Evolutionary conservation across 306 rosid species (phyloP), one percentile per base, ranked within the genome.

Genomic region (Castanea crenata): DNA sequence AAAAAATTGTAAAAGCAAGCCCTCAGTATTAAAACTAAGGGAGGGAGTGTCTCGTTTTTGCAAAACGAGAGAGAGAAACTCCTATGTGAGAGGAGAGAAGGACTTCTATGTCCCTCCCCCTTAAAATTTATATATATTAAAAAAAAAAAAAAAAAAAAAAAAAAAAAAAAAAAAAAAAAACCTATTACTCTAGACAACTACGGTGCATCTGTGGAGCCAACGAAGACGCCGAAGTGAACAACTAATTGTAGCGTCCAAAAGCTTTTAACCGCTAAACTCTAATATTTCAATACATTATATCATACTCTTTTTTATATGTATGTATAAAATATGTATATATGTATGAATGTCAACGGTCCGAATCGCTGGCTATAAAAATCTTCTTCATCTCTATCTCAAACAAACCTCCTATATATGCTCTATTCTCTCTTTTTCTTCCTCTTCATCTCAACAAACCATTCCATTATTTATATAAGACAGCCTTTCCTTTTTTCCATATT

Each of bases 301-400:
- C 1, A 4, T 8, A 1, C 46, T 41, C 46, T 41, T 41, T 34
- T 7, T 29, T 13, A 12, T 4, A 29, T 31, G 7, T 63, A 29
- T 29, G 6, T 29, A 64, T 31, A 31, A 27, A 63, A 18, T 19
- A 7, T 57, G 11, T 3, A 27, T 31, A 19, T 13, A 20, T 62
- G 44, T 49, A 12, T 49, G 54, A 11, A 77, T 69, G 96, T 92
- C 96, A 90, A 90, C 86, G 91, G 97, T 90, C 97, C 82, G 84
- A 89, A 84, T 86, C 35, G 93, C 85, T 83, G 96, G 93, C 97
- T 83, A 41, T 21, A 3, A 31, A 16, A 29, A 4, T 6, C 61
- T 13, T 3, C 5, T 49, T 12, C 0, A 49, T 49, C 54, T 49
- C 54, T 49, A 49, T 49, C 54, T 49, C 54, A 3, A 49, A 49